Percentiles rank a stretch among this genome's conserved stretches.
Conservation (phyloP, 1,139 yeast species). For the Tardiomyces digboiensis region DNA sequence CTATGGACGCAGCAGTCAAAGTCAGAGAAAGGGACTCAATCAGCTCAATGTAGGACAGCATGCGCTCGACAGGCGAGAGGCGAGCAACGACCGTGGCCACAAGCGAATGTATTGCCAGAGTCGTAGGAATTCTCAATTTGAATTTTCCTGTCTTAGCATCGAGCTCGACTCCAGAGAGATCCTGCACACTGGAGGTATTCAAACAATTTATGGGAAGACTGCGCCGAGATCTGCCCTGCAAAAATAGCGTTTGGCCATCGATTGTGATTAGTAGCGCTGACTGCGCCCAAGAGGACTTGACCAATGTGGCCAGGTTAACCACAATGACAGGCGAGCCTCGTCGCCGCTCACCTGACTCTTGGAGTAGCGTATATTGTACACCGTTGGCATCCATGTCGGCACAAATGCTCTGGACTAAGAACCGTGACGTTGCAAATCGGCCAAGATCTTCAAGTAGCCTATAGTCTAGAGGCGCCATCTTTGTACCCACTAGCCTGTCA, state of each 20-base stretch:
- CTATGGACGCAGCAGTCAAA: conserved; percentile 21
- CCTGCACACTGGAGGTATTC: conserved; percentile 6
- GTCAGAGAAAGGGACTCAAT: conserved; percentile 17
- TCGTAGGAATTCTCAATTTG: conserved; percentile 7
- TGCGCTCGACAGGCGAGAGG: conserved; percentile 20
- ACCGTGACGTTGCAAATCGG: conserved; percentile 17
- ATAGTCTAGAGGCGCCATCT: too few species aligned
- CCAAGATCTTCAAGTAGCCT: conserved; percentile 18
- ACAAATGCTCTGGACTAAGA: conserved; percentile 18
- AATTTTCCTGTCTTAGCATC: conserved; percentile 17
- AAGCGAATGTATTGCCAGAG: conserved; percentile 7
- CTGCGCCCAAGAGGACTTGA: conserved; percentile 18
- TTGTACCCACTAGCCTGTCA: too few species aligned
- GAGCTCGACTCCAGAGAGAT: conserved; percentile 13
- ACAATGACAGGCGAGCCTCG: conserved; percentile 14
- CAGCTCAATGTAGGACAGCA: conserved; percentile 21
- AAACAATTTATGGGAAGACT: conserved; percentile 8
- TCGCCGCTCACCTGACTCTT: conserved; percentile 6
- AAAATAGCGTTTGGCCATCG: conserved; percentile 9
- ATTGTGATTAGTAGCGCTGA: conserved; percentile 10
- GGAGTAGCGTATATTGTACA: conserved; percentile 16
- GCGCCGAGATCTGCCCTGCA: conserved; percentile 19
- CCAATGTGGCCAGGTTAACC: conserved; percentile 13
- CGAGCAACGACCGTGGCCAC: conserved; percentile 11
- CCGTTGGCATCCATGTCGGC: conserved; percentile 15